Conservation (phyloP, 2,329 filamentous ascomycete species). For the Fusarium heterosporum region DNA sequence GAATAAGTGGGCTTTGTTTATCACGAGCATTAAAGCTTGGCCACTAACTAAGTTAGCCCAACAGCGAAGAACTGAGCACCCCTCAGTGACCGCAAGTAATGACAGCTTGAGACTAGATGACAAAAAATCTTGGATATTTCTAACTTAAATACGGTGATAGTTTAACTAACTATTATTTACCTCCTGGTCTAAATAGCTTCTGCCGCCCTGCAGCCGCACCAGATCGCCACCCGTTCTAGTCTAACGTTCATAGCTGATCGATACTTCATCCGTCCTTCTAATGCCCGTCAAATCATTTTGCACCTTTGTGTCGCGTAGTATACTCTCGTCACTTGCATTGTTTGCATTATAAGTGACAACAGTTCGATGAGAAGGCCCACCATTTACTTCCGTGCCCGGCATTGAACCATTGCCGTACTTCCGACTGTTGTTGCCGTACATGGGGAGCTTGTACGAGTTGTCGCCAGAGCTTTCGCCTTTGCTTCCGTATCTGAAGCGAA, state of each 20-base stretch:
- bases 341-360: conserved; percentile 8
- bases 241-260: conserved; percentile 10
- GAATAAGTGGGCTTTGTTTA: background rate
- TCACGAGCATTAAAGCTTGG: background rate
- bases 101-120: too few relatives aligned
- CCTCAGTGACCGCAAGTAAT: background rate
- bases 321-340: conserved; percentile 34
- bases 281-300: conserved; percentile 10
- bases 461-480: conserved; percentile 16
- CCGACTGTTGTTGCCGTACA: conserved; percentile 23
- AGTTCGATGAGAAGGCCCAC: background rate
- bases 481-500: conserved; percentile 24
- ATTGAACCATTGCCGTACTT: conserved; percentile 13
- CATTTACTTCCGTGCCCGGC: background rate
- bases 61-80: background rate
- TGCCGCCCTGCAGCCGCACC: too few relatives aligned
- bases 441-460: conserved; percentile 19
- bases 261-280: conserved; percentile 25
- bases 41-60: background rate
- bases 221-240: background rate
- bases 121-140: too few relatives aligned
- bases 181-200: too few relatives aligned
- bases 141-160: too few relatives aligned
- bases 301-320: conserved; percentile 17
- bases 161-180: too few relatives aligned